Percentiles rank a stretch among this genome's conserved stretches.
Evolutionary conservation across 495 filamentous ascomycete species (phyloP).

Genomic region (Neohortaea acidophila): DNA sequence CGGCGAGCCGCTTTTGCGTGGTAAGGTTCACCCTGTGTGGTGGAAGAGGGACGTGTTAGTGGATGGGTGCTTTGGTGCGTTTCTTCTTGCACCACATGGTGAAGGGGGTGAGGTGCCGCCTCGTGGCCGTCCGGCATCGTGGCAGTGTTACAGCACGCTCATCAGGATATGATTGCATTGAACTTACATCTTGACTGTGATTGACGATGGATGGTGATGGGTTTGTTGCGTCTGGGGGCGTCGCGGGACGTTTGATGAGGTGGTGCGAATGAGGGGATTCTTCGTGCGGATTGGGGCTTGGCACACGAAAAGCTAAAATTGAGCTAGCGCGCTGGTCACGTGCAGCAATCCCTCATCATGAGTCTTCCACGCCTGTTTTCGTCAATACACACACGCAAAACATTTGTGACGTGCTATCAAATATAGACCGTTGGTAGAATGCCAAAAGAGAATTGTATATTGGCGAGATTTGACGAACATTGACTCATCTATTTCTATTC

Average conservation of each 20-base stretch:
- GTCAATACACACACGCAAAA: too few species aligned
- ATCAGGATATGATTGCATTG: not conserved
- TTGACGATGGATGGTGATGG: conserved; percentile 16
- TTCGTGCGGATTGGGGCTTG: too few species aligned
- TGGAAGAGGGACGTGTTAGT: not conserved
- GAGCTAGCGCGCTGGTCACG: too few species aligned
- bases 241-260: not conserved
- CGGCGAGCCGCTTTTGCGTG: conserved; percentile 99
- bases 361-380: too few species aligned
- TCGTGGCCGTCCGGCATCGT: not conserved
- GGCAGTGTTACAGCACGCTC: too few species aligned
- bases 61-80: conserved; percentile 1
- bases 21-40: conserved; percentile 88
- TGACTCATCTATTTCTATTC: too few species aligned
- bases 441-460: too few species aligned
- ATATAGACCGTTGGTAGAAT: too few species aligned
- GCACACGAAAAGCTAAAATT: too few species aligned
- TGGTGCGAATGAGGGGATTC: not conserved
- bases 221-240: conserved; percentile 8
- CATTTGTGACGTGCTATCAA: too few species aligned
- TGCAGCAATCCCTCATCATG: too few species aligned
- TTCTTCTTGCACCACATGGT: not conserved
- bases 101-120: not conserved
- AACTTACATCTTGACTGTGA: conserved; percentile 18
- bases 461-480: too few species aligned